phyloP scores from a whole-genome alignment of 1,139 yeast genomes.

The Diutina siamensis region DNA sequence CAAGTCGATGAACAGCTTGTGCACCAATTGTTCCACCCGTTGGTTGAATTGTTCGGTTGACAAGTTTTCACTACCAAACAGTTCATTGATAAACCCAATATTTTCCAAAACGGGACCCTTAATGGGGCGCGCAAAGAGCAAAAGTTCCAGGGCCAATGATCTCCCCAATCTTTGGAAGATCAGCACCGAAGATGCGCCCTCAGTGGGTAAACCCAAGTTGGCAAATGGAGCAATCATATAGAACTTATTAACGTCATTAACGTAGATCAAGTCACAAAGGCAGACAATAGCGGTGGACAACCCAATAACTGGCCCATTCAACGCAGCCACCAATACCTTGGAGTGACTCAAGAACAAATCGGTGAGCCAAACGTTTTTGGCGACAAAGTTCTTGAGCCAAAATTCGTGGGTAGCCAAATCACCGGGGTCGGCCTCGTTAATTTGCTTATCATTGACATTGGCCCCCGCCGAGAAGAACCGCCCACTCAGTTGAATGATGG shows the following conservation, averaged over 20 bases:
- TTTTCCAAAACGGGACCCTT: conserved; percentile 44
- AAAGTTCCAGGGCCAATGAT: conserved; percentile 64
- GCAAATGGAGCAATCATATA: conserved; percentile 69
- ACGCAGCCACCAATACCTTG: conserved; percentile 62
- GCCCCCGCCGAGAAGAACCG: conserved; percentile 84
- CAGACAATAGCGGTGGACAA: conserved; percentile 64
- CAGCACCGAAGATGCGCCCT: conserved; percentile 67
- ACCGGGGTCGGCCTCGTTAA: conserved; percentile 11
- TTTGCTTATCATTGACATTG: conserved; percentile 35
- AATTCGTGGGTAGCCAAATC: conserved; percentile 33
- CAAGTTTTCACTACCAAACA: conserved; percentile 28
- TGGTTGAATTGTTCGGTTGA: conserved; percentile 52
- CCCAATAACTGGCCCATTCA: conserved; percentile 86
- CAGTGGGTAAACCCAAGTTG: conserved; percentile 73
- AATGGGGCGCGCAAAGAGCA: conserved; percentile 59
- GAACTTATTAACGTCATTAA: conserved; percentile 44
- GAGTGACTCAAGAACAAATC: conserved; percentile 59
- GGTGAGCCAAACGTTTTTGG: conserved; percentile 62
- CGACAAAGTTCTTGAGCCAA: conserved; percentile 51
- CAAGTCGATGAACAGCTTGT: conserved; percentile 33
- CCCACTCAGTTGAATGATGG: conserved; percentile 64
- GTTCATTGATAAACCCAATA: conserved; percentile 53
- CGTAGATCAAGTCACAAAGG: conserved; percentile 66
- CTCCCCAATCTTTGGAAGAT: conserved; percentile 62
- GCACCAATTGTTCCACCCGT: conserved; percentile 35